Evolutionary conservation across 2,329 filamentous ascomycete species (phyloP).

Genomic region (Cladophialophora yegresii): DNA sequence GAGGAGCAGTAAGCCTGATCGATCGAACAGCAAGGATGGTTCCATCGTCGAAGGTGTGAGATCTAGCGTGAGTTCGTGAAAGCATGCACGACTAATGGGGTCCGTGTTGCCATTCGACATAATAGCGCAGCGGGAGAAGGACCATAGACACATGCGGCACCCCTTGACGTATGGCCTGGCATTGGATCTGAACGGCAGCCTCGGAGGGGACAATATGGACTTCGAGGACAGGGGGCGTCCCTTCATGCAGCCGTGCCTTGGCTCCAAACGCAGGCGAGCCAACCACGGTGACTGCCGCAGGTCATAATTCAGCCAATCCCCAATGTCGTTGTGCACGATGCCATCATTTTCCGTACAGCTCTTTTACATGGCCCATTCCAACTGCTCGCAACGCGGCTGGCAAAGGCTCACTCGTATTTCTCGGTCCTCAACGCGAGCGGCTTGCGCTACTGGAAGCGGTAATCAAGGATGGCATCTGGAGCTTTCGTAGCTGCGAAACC

Average conservation of each 20-base stretch:
- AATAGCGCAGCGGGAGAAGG: constrained; percentile 3
- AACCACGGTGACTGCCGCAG: neutral
- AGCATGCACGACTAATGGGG: constrained; percentile 4
- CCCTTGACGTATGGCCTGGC: constrained; percentile 1
- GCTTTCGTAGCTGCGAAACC: neutral
- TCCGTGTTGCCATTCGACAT: constrained; percentile 13
- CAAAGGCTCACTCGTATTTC: neutral
- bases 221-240: neutral
- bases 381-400: neutral
- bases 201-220: neutral
- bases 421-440: neutral
- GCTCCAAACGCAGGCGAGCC: neutral
- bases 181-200: neutral
- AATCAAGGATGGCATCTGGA: neutral
- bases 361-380: neutral
- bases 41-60: constrained; percentile 12
- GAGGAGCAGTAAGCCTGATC: constrained; percentile 8
- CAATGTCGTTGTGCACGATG: neutral
- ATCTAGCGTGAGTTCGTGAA: constrained; percentile 1
- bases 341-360: constrained; percentile 1
- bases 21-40: constrained; percentile 10
- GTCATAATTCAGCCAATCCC: neutral
- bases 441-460: neutral
- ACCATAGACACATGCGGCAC: constrained; percentile 9
- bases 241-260: neutral